Evolutionary conservation across 2,329 filamentous ascomycete species (phyloP).

Genomic region (Xylariaceae sp.): DNA sequence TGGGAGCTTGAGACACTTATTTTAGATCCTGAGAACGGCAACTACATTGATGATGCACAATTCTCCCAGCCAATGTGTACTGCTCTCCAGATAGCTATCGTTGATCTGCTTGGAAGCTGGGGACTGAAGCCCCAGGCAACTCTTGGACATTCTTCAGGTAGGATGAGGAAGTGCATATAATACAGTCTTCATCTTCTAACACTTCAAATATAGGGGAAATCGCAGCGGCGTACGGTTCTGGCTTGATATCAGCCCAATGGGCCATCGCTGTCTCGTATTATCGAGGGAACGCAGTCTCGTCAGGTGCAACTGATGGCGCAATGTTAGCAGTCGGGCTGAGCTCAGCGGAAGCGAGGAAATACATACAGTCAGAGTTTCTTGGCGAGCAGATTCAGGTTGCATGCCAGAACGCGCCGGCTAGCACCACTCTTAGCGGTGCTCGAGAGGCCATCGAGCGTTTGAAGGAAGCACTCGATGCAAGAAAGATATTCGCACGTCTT

Average conservation of each 20-base stretch:
- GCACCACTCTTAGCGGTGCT: slow-evolving; percentile 9
- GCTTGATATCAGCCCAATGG: not conserved
- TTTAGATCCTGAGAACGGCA: slow-evolving; percentile 1
- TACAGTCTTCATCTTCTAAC: not conserved
- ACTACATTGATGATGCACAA: slow-evolving; percentile 10
- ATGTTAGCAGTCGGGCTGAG: not conserved
- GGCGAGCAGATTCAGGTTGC: slow-evolving; percentile 3
- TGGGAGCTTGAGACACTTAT: slow-evolving; percentile 11
- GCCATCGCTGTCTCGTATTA: slow-evolving; percentile 9
- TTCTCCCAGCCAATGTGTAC: slow-evolving; percentile 24
- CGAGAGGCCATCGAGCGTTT: not conserved
- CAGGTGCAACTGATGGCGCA: not conserved
- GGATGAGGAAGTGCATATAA: slow-evolving; percentile 22
- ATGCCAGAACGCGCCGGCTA: slow-evolving; percentile 9
- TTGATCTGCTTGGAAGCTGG: slow-evolving; percentile 34
- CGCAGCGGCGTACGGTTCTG: slow-evolving; percentile 1
- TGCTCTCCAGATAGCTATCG: slow-evolving; percentile 35
- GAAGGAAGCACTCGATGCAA: not conserved
- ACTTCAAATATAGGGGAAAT: not conserved
- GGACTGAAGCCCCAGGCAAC: slow-evolving; percentile 31
- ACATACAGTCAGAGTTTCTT: not conserved
- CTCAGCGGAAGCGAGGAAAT: not conserved
- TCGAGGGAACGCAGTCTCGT: slow-evolving; percentile 3
- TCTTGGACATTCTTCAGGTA: slow-evolving; percentile 39
- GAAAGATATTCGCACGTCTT: slow-evolving; percentile 1